A percentile compares a stretch with the other conserved stretches of the same genome.
Conservation (phyloP, 129 eudicot genomes). For the Gnaphalium uliginosum region DNA sequence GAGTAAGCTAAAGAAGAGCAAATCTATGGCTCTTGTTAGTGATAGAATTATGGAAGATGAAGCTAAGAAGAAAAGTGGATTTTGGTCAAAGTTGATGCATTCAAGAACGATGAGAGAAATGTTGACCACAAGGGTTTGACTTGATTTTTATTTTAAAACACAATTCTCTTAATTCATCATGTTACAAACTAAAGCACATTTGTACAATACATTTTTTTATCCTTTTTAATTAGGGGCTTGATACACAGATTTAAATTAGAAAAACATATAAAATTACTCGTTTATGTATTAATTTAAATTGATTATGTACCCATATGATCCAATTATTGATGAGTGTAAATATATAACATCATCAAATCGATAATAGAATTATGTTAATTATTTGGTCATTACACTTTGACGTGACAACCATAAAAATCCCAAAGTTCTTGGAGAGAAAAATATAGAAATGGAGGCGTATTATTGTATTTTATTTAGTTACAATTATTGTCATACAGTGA, state of each 20-base stretch:
- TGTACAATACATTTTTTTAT: not conserved
- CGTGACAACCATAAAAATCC: constrained; percentile 5
- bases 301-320: not conserved
- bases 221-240: not conserved
- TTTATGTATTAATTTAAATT: not conserved
- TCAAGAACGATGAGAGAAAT: constrained; percentile 55
- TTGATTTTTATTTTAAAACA: not conserved
- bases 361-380: no score
- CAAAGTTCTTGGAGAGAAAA: constrained; percentile 9
- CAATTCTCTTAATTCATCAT: not conserved
- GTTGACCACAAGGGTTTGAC: constrained; percentile 41
- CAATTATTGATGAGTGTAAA: not conserved
- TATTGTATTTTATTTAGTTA: not conserved
- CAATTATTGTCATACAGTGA: no score
- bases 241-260: not conserved
- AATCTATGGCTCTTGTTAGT: constrained; percentile 45
- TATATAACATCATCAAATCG: no score
- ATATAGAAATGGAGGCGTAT: not conserved
- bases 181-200: not conserved
- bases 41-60: constrained; percentile 26
- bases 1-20: constrained; percentile 56
- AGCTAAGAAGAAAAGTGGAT: constrained; percentile 40
- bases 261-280: not conserved
- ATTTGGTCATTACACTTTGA: not conserved
- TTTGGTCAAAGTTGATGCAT: constrained; percentile 67